These are phyloP conservation scores for Pichia sp. DNA, from an alignment of 1,139 yeast species.

Conservation along the genomic window DNA sequence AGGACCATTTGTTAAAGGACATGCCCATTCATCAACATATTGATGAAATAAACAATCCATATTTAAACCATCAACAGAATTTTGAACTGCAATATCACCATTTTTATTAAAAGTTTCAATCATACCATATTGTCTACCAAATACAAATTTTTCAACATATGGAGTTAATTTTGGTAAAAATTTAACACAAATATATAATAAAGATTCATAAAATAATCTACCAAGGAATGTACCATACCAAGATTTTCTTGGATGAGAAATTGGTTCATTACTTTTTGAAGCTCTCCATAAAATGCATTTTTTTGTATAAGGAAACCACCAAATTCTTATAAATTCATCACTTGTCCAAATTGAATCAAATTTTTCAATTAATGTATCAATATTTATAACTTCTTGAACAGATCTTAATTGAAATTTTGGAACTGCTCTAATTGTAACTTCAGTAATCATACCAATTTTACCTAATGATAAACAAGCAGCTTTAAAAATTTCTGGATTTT, in stretches of 20 bases:
- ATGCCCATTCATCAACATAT: slow-evolving; percentile 94
- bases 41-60: slow-evolving; percentile 96
- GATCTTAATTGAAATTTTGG: slow-evolving; percentile 81
- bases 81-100: slow-evolving; percentile 68
- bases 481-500: slow-evolving; percentile 63
- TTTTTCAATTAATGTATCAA: slow-evolving; percentile 58
- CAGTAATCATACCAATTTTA: slow-evolving; percentile 81
- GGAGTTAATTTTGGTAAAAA: slow-evolving; percentile 75
- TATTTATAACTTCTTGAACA: slow-evolving; percentile 72
- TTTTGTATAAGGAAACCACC: slow-evolving; percentile 96
- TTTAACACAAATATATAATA: slow-evolving; percentile 75
- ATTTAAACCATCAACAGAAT: slow-evolving; percentile 79
- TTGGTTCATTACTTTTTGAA: slow-evolving; percentile 55
- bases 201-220: slow-evolving; percentile 67
- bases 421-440: slow-evolving; percentile 80
- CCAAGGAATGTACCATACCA: slow-evolving; percentile 85
- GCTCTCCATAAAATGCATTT: slow-evolving; percentile 92
- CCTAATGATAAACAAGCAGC: slow-evolving; percentile 89
- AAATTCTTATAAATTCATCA: slow-evolving; percentile 83
- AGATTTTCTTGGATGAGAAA: slow-evolving; percentile 62
- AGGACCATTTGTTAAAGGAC: slow-evolving; percentile 75
- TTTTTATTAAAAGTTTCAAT: slow-evolving; percentile 63
- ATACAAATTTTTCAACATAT: slow-evolving; percentile 73
- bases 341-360: slow-evolving; percentile 81
- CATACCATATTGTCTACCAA: slow-evolving; percentile 74